These are phyloP conservation scores for Tolypocladium guangdongense DNA, from an alignment of 2,329 filamentous ascomycete species.

Conservation along the genomic window DNA sequence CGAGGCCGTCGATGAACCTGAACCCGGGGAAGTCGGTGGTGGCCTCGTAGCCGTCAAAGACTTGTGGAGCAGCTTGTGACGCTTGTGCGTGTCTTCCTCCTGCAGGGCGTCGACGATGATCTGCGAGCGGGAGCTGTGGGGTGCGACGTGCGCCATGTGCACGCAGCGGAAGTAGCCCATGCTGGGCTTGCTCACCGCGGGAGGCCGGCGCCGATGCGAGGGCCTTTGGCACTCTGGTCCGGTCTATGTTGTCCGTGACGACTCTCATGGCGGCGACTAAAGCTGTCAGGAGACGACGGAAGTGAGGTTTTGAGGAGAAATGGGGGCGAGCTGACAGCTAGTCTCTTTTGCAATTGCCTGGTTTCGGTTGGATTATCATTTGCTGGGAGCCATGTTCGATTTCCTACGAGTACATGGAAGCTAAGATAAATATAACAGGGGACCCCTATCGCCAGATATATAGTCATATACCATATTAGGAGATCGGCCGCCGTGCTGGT, in stretches of 20 bases:
- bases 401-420: too few relatives aligned
- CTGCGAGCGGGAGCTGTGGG: conserved; percentile 11
- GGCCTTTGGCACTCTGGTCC: conserved; percentile 7
- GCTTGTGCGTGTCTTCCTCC: conserved; percentile 13
- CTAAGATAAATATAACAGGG: too few relatives aligned
- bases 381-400: too few relatives aligned
- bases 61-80: conserved; percentile 17
- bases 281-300: background rate
- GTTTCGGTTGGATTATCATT: too few relatives aligned
- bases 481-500: too few relatives aligned
- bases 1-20: conserved; percentile 22
- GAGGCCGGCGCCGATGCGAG: conserved; percentile 17
- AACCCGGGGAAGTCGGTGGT: conserved; percentile 19
- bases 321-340: background rate
- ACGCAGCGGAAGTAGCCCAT: conserved; percentile 19
- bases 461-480: too few relatives aligned
- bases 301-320: too few relatives aligned
- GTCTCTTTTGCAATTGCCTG: background rate
- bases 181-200: conserved; percentile 20
- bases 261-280: conserved; percentile 9
- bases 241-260: conserved; percentile 6
- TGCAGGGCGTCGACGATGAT: conserved; percentile 15
- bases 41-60: conserved; percentile 19
- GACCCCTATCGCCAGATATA: too few relatives aligned
- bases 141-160: conserved; percentile 20